These are phyloP conservation scores for Diaporthe ampelina DNA, from an alignment of 2,329 filamentous ascomycete species.

Conservation along the genomic window DNA sequence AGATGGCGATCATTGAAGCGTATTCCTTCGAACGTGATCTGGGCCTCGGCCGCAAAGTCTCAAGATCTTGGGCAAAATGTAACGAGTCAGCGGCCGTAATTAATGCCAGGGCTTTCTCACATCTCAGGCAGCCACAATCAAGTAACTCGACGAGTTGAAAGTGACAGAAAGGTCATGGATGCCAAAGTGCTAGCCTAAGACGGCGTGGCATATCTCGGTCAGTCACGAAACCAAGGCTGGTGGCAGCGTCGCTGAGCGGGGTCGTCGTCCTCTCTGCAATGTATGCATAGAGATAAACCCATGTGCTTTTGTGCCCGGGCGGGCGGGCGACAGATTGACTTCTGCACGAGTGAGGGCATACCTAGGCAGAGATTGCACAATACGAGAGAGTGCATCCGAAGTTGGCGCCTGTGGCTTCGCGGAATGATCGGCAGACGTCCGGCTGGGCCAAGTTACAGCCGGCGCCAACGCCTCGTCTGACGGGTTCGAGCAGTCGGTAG, in stretches of 20 bases:
- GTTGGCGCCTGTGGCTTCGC: neutral
- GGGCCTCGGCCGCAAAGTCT: neutral
- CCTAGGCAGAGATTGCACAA: neutral
- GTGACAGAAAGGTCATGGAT: neutral
- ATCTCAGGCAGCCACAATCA: neutral
- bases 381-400: neutral
- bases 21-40: neutral
- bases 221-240: neutral
- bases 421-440: neutral
- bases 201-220: neutral
- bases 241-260: neutral
- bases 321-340: neutral
- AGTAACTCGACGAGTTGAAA: neutral
- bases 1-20: neutral
- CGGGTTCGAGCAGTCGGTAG: conserved; percentile 1
- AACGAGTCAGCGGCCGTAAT: neutral
- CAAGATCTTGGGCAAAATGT: neutral
- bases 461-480: neutral
- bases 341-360: neutral
- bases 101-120: neutral
- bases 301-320: neutral
- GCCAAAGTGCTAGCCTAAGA: neutral
- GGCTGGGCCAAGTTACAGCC: neutral
- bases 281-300: neutral
- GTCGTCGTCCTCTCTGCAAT: neutral